Evolutionary conservation across 495 filamentous ascomycete species (phyloP).

Genomic region (Rusavskia elegans): DNA sequence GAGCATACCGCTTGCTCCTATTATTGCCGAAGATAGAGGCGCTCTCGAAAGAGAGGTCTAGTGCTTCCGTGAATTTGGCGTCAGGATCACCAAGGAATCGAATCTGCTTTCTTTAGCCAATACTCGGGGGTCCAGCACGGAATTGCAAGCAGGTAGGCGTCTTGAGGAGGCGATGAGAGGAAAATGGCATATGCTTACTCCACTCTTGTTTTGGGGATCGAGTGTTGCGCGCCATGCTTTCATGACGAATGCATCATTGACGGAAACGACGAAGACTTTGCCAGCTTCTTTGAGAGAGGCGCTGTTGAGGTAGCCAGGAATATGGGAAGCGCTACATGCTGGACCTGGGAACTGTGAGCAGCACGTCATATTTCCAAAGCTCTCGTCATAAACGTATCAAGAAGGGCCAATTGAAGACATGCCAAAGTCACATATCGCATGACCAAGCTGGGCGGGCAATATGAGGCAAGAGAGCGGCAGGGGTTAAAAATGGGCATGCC

Average conservation of each 20-base stretch:
- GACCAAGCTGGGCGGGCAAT: no score
- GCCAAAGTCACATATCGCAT: no score
- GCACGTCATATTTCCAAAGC: neutral
- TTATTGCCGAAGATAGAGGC: conserved; percentile 69
- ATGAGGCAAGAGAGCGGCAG: no score
- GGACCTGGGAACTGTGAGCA: neutral
- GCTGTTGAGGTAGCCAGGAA: conserved; percentile 69
- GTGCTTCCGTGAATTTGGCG: conserved; percentile 66
- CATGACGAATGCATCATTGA: conserved; percentile 95
- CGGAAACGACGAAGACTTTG: conserved; percentile 68
- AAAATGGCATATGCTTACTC: conserved; percentile 38
- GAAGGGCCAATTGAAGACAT: no score
- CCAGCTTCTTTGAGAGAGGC: conserved; percentile 59
- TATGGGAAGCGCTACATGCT: conserved; percentile 43
- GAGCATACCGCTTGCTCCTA: conserved; percentile 78
- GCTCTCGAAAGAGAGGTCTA: conserved; percentile 75
- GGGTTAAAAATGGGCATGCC: no score
- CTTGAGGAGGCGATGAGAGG: neutral
- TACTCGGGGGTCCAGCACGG: no score
- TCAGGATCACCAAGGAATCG: conserved; percentile 85
- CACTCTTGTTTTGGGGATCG: conserved; percentile 52
- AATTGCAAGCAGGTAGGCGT: no score
- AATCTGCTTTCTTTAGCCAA: conserved; percentile 29
- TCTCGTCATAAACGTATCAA: no score
- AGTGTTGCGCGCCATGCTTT: conserved; percentile 70